Base-by-base conservation (phyloP, 371 early-diverging fungal species). In the Mortierella sp. region DNA sequence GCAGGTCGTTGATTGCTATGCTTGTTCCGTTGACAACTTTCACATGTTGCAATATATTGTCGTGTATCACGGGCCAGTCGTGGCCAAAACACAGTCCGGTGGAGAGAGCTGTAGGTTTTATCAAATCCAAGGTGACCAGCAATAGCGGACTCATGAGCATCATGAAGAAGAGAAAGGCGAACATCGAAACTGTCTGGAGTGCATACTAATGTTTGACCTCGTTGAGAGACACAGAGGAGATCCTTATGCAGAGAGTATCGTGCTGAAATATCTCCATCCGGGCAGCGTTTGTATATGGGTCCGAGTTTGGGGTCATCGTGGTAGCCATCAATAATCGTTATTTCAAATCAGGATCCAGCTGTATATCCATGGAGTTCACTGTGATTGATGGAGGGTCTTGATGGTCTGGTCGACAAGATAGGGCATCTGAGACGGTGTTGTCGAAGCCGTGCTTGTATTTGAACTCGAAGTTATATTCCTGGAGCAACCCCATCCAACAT, bases 91-190 rank as follows among this genome's bases (percentile, higher is more conserved):
- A 75, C 89, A 2, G 65, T n/a, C 17, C 83, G 59, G 0, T 69
- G 4, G 0, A 89, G 61, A 5, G 75, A 45, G 22, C 86, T 83
- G 40, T 68, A 74, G 0, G 87, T 89, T 60, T 84, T 86, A 3
- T 76, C 72, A 28, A 59, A 66, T 7, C 87, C 89, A 56, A 83
- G 83, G 61, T 91, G 89, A 12, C 89, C 87, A 3, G 86, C 79
- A 12, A 75, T 55, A 19, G 74, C 70, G 0, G 77, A 55, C 61
- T 88, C 87, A 65, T 89, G 87, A 28, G 69, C 66, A 61, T 66
- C 70, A 1, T 61, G 26, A 42, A 59, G 4, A 0, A 43, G 8
- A 6, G 45, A 15, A 19, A 26, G 51, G 34, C 59, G 54, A 54
- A 53, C 17, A 40, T 60, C 47, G 53, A 32, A 62, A 32, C 49